Conservation (phyloP, 2,329 filamentous ascomycete genomes). For the Penicillium sp. region DNA sequence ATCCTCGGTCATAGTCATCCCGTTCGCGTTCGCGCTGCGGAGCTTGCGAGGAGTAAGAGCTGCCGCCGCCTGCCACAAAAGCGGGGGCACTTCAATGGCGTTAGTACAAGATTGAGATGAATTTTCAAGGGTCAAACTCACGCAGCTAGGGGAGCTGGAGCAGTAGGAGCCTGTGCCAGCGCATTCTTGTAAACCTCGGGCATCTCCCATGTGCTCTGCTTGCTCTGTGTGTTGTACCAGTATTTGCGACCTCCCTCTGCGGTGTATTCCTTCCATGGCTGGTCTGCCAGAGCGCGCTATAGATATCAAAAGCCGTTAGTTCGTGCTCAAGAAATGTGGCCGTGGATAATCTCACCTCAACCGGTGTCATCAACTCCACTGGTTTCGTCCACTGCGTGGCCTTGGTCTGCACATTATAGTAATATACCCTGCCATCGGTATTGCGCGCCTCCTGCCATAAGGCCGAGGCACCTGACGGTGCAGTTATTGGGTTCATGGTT, state of each 20-base stretch:
- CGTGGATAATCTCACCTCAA: conserved; percentile 57
- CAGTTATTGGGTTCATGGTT: conserved; percentile 53
- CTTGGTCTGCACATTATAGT: conserved; percentile 82
- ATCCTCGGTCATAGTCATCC: conserved; percentile 41
- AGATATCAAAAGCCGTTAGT: conserved; percentile 14
- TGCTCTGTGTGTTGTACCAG: conserved; percentile 90
- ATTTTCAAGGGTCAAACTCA: conserved; percentile 30
- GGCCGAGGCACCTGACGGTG: conserved; percentile 48
- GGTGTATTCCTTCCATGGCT: conserved; percentile 90
- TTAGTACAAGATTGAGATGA: conserved; percentile 30
- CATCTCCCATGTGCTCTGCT: conserved; percentile 92
- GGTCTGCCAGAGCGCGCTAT: conserved; percentile 71
- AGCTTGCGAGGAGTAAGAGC: conserved; percentile 39
- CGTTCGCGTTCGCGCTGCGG: conserved; percentile 44
- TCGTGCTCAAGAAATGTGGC: conserved; percentile 7
- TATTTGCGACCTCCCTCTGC: conserved; percentile 84
- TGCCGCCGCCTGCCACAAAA: conserved; percentile 59
- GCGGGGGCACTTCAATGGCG: conserved; percentile 42
- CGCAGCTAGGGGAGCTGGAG: conserved; percentile 44
- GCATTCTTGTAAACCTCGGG: conserved; percentile 75
- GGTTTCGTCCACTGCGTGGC: conserved; percentile 93
- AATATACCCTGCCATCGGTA: conserved; percentile 79
- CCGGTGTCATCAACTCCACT: conserved; percentile 74
- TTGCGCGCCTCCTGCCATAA: conserved; percentile 78
- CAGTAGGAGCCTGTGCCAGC: conserved; percentile 53